A percentile compares a stretch with the other conserved stretches of the same genome.
Conservation (phyloP, 2,329 filamentous ascomycete genomes). For the Fusarium euwallaceae region DNA sequence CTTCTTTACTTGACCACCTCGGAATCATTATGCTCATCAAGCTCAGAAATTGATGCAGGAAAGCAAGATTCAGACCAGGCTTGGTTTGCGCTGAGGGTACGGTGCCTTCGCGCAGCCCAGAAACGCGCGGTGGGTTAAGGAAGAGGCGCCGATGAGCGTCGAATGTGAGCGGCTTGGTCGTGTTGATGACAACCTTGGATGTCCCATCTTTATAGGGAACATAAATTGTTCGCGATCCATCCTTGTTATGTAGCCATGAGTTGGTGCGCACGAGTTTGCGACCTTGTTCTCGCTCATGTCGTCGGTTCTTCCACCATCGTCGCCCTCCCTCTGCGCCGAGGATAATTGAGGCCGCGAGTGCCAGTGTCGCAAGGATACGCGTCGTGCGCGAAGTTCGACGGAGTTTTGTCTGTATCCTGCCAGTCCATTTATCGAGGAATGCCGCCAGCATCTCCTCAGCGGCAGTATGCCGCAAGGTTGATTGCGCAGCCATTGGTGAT, state of each 20-base stretch:
- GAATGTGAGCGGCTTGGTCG: conserved; percentile 93
- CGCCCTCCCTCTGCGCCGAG: conserved; percentile 83
- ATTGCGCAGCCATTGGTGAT: conserved; percentile 83
- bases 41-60: conserved; percentile 96
- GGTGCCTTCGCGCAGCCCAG: conserved; percentile 78
- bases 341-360: conserved; percentile 83
- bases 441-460: conserved; percentile 76
- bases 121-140: conserved; percentile 87
- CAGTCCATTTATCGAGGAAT: conserved; percentile 72
- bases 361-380: conserved; percentile 80
- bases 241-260: conserved; percentile 92
- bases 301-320: conserved; percentile 79
- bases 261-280: conserved; percentile 87
- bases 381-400: conserved; percentile 77
- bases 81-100: conserved; percentile 93
- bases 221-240: conserved; percentile 94
- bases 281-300: conserved; percentile 85
- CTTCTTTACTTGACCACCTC: conserved; percentile 94
- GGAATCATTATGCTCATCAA: conserved; percentile 98
- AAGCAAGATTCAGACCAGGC: conserved; percentile 93
- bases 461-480: conserved; percentile 77
- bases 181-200: conserved; percentile 90
- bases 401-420: conserved; percentile 66
- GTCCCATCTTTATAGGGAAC: conserved; percentile 91
- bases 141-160: conserved; percentile 96